A percentile compares a stretch with the other conserved stretches of the same genome.
Conservation (phyloP, 352 stramenopile genomes). For the Phytophthora nicotianae region DNA sequence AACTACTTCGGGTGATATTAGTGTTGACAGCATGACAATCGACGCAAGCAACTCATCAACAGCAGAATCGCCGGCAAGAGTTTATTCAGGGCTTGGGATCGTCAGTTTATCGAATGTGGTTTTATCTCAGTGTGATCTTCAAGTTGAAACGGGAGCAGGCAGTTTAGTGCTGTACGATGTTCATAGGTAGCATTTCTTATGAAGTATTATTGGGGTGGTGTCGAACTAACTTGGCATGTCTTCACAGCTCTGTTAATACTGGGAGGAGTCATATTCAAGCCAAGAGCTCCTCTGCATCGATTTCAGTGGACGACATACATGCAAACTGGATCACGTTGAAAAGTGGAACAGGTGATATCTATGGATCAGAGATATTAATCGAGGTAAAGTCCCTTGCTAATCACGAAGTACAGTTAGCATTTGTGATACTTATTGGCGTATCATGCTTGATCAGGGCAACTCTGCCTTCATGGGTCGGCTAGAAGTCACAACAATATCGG, state of each 20-base stretch:
- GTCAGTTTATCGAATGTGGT: constrained; percentile 51
- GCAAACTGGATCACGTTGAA: constrained; percentile 69
- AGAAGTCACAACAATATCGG: constrained; percentile 62
- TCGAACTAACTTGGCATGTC: constrained; percentile 1
- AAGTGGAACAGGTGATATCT: constrained; percentile 53
- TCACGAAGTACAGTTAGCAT: not conserved
- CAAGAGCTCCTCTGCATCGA: constrained; percentile 51
- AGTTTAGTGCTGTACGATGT: constrained; percentile 45
- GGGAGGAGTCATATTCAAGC: constrained; percentile 58
- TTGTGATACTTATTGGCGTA: not conserved
- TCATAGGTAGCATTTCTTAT: constrained; percentile 38
- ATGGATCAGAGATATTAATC: constrained; percentile 36
- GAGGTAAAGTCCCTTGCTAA: constrained; percentile 30
- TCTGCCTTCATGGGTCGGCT: constrained; percentile 74
- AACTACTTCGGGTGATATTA: constrained; percentile 60
- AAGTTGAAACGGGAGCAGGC: constrained; percentile 53
- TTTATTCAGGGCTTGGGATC: constrained; percentile 56
- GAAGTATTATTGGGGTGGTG: not conserved
- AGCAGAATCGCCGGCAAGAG: constrained; percentile 33
- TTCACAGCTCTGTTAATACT: constrained; percentile 42
- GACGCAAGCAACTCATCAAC: constrained; percentile 33
- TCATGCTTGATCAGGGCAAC: constrained; percentile 40
- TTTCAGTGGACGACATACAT: constrained; percentile 45
- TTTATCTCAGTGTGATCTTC: constrained; percentile 60
- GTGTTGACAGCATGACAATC: constrained; percentile 45